Evolutionary conservation across 192 early-diverging fungal species (phyloP).

Genomic region (Podila epigama): DNA sequence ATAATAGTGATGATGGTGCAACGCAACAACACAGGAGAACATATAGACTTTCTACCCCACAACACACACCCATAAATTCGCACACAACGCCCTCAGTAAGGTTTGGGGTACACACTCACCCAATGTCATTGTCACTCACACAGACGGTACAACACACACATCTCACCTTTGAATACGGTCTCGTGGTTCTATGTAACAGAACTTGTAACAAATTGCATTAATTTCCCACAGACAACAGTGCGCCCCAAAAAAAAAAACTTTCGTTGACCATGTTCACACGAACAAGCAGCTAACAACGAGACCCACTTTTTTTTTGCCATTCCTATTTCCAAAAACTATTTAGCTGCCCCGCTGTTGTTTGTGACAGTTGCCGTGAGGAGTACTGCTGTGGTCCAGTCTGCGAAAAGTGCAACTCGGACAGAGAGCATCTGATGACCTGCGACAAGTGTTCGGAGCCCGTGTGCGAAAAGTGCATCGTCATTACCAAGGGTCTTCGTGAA

Average conservation of each 20-base stretch:
- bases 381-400: slow-evolving; percentile 49
- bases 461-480: slow-evolving; percentile 45
- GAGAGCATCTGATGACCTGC: slow-evolving; percentile 43
- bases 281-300: neutral
- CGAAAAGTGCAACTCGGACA: slow-evolving; percentile 29
- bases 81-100: neutral
- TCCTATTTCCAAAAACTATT: neutral
- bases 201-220: slow-evolving; percentile 26
- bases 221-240: slow-evolving; percentile 26
- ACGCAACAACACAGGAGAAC: neutral
- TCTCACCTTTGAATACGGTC: too few relatives aligned
- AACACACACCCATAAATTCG: neutral
- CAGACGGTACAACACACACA: too few relatives aligned
- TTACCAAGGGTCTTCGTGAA: slow-evolving; percentile 40
- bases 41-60: neutral
- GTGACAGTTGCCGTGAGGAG: slow-evolving; percentile 48
- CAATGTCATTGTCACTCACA: too few relatives aligned
- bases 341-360: slow-evolving; percentile 47
- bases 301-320: neutral
- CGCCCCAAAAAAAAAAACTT: too few relatives aligned
- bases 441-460: slow-evolving; percentile 40
- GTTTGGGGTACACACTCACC: neutral
- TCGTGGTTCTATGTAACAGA: slow-evolving; percentile 1
- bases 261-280: neutral
- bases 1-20: neutral